phyloP scores from a whole-genome alignment of 2,329 filamentous ascomycete genomes.

The Ascochyta clinopodiicola region DNA sequence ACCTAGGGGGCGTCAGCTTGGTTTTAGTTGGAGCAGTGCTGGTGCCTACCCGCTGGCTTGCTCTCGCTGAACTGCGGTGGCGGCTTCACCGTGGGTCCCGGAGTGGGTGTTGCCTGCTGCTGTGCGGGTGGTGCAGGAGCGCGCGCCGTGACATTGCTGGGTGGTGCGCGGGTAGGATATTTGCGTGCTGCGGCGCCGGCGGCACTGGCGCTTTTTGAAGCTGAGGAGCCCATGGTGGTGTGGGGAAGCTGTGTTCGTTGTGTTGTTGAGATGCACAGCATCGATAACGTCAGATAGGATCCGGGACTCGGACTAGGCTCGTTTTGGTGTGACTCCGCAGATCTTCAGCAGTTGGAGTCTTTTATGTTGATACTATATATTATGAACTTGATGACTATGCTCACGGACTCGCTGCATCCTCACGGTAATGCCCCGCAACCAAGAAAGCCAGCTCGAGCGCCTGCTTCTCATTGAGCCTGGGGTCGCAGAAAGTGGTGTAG shows the following conservation, averaged over 20 bases:
- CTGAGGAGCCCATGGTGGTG: conserved; percentile 61
- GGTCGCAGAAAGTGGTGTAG: conserved; percentile 97
- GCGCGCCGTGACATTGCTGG: conserved; percentile 44
- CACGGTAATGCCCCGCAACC: conserved; percentile 80
- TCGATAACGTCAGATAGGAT: conserved; percentile 35
- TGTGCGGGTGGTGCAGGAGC: conserved; percentile 38
- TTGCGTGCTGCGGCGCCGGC: conserved; percentile 60
- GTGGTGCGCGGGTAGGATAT: conserved; percentile 59
- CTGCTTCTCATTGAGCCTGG: conserved; percentile 95
- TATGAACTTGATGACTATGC: neutral
- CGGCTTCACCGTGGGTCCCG: conserved; percentile 52
- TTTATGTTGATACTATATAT: too few relatives aligned
- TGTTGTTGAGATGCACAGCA: conserved; percentile 33
- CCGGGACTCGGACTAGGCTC: conserved; percentile 1
- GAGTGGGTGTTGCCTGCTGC: conserved; percentile 32
- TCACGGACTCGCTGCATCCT: conserved; percentile 40
- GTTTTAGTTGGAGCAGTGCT: too few relatives aligned
- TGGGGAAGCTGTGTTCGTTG: conserved; percentile 5
- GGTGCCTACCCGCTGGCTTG: conserved; percentile 48
- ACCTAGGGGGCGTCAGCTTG: conserved; percentile 1
- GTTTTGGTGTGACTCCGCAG: too few relatives aligned
- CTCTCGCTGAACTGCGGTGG: conserved; percentile 47
- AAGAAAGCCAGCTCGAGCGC: conserved; percentile 93
- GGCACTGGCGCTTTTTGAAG: conserved; percentile 62
- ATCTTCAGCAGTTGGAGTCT: too few relatives aligned